These are phyloP conservation scores for Glycine tomentella DNA, from an alignment of 306 rosid genomes.

Conservation along the genomic window DNA sequence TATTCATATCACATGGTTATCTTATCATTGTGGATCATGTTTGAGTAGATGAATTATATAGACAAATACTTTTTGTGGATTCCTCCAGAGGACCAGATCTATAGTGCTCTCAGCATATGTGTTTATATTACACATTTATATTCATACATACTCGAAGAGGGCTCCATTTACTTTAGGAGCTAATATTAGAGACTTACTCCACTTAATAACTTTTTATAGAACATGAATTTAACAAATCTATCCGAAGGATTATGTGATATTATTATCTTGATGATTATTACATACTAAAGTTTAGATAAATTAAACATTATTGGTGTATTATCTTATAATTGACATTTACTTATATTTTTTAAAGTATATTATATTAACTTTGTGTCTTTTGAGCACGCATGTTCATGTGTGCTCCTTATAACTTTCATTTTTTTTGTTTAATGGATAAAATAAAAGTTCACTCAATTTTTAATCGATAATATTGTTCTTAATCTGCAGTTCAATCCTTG, in stretches of 20 bases:
- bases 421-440: slow-evolving; percentile 21
- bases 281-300: background rate
- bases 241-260: background rate
- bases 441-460: slow-evolving; percentile 7
- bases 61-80: background rate
- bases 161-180: background rate
- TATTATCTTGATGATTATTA: background rate
- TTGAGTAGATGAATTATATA: background rate
- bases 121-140: background rate
- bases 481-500: slow-evolving; percentile 75
- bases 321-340: too few relatives aligned
- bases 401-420: slow-evolving; percentile 19
- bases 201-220: background rate
- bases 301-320: background rate
- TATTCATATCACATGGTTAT: background rate
- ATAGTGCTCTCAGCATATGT: background rate
- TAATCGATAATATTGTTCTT: slow-evolving; percentile 42
- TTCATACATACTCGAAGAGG: background rate
- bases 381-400: slow-evolving; percentile 8
- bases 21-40: background rate
- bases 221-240: background rate
- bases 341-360: too few relatives aligned
- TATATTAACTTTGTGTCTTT: background rate
- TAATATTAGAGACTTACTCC: background rate
- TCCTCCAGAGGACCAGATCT: background rate